Evolutionary conservation across 225 moss, liverwort and hornwort species (phyloP).

Genomic region (Physcomitrellopsis africana): DNA sequence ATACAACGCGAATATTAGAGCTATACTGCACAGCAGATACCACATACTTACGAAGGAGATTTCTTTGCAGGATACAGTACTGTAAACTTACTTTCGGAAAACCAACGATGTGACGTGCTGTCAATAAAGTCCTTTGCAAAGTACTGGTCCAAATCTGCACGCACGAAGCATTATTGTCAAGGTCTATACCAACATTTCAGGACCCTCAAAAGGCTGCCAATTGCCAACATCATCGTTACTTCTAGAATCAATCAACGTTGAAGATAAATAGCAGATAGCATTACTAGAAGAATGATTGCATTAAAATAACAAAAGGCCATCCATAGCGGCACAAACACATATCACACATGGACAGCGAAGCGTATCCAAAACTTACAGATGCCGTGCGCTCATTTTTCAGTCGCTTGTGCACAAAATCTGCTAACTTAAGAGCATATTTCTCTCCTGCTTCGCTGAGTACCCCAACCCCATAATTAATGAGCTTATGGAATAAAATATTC

Average conservation of each 20-base stretch:
- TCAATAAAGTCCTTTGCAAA: constrained; percentile 81
- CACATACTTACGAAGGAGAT: neutral
- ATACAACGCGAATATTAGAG: constrained; percentile 15
- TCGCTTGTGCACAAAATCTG: constrained; percentile 94
- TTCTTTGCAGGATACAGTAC: neutral
- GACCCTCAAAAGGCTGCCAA: constrained; percentile 21
- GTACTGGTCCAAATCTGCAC: constrained; percentile 99
- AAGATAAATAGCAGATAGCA: constrained; percentile 19
- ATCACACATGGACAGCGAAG: constrained; percentile 21
- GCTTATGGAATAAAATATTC: neutral
- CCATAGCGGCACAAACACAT: constrained; percentile 4
- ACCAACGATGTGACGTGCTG: constrained; percentile 83
- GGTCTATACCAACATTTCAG: constrained; percentile 18
- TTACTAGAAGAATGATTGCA: constrained; percentile 20
- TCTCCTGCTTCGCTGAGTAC: constrained; percentile 84
- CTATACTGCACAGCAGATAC: constrained; percentile 7
- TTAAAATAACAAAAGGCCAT: constrained; percentile 3
- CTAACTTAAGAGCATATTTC: constrained; percentile 87
- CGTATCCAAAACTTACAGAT: constrained; percentile 69
- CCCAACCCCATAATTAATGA: constrained; percentile 30
- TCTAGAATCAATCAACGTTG: constrained; percentile 9
- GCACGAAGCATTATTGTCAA: neutral
- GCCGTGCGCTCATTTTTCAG: constrained; percentile 96
- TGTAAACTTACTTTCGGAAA: constrained; percentile 80
- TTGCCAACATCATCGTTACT: constrained; percentile 19